Evolutionary conservation across 805 yeast species (phyloP).

Genomic region (Henningerozyma blattae): DNA sequence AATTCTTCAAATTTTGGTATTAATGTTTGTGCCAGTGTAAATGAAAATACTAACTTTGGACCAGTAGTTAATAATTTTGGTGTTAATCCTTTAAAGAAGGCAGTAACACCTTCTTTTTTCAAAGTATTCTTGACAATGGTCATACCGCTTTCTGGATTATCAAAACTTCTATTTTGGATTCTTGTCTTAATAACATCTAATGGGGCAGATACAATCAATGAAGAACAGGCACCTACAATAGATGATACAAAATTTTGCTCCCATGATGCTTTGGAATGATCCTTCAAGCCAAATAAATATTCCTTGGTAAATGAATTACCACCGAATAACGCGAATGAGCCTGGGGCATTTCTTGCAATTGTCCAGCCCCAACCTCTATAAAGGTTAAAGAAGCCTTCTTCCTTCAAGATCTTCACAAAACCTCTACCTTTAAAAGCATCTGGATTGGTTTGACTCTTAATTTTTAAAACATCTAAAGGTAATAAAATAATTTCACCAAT

Average conservation of each 20-base stretch:
- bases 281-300: slow-evolving; percentile 74
- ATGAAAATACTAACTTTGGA: slow-evolving; percentile 95
- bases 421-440: slow-evolving; percentile 99
- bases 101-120: slow-evolving; percentile 76
- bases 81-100: slow-evolving; percentile 93
- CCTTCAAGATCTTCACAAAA: slow-evolving; percentile 68
- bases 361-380: slow-evolving; percentile 99
- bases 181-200: slow-evolving; percentile 97
- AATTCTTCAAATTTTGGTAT: slow-evolving; percentile 89
- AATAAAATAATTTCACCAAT: slow-evolving; percentile 93
- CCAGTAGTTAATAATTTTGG: slow-evolving; percentile 97
- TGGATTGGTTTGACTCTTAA: slow-evolving; percentile 99
- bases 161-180: slow-evolving; percentile 93
- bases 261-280: slow-evolving; percentile 91
- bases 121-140: slow-evolving; percentile 88
- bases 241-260: slow-evolving; percentile 88
- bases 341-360: slow-evolving; percentile 98
- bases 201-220: slow-evolving; percentile 94
- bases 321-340: slow-evolving; percentile 94
- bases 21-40: slow-evolving; percentile 92
- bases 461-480: slow-evolving; percentile 93
- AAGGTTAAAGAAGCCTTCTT: slow-evolving; percentile 78
- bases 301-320: slow-evolving; percentile 99
- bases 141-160: slow-evolving; percentile 88
- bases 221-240: slow-evolving; percentile 92